A percentile compares a stretch with the other conserved stretches of the same genome.
Evolutionary conservation across 2,329 filamentous ascomycete genomes (phyloP).

Genomic region (Trichoderma endophyticum): DNA sequence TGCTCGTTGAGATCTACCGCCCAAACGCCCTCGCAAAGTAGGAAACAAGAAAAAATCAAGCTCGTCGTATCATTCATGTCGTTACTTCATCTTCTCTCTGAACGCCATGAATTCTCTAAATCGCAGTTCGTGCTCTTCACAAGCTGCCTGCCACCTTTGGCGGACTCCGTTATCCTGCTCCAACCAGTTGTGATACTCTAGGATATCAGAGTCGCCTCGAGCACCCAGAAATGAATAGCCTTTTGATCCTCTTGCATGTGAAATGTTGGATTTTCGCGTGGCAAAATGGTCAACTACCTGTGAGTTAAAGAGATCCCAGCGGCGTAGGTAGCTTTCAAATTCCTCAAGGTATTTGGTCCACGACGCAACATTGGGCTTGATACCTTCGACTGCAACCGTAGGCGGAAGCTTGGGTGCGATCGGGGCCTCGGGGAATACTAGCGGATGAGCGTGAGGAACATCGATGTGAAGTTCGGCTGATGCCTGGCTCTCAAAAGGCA

Average conservation of each 20-base stretch:
- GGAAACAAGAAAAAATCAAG: background rate
- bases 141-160: slow-evolving; percentile 57
- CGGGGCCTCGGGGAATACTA: slow-evolving; percentile 49
- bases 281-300: slow-evolving; percentile 56
- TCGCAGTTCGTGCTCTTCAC: slow-evolving; percentile 56
- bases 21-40: background rate
- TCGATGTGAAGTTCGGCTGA: slow-evolving; percentile 41
- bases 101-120: slow-evolving; percentile 56
- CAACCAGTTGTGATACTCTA: slow-evolving; percentile 58
- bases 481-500: slow-evolving; percentile 56
- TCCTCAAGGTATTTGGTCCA: slow-evolving; percentile 53
- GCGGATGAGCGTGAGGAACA: slow-evolving; percentile 31
- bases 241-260: slow-evolving; percentile 38
- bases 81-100: slow-evolving; percentile 42
- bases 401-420: slow-evolving; percentile 47
- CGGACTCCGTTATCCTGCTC: slow-evolving; percentile 64
- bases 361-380: slow-evolving; percentile 41
- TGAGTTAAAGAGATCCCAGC: slow-evolving; percentile 49
- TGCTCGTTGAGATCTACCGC: background rate
- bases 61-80: background rate
- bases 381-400: slow-evolving; percentile 39
- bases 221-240: slow-evolving; percentile 46
- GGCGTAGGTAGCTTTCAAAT: slow-evolving; percentile 52
- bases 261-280: slow-evolving; percentile 46
- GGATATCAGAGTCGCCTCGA: slow-evolving; percentile 45